These are phyloP conservation scores for Tetradesmus obliquus DNA, from an alignment of 139 green algal species.

Conservation along the genomic window DNA sequence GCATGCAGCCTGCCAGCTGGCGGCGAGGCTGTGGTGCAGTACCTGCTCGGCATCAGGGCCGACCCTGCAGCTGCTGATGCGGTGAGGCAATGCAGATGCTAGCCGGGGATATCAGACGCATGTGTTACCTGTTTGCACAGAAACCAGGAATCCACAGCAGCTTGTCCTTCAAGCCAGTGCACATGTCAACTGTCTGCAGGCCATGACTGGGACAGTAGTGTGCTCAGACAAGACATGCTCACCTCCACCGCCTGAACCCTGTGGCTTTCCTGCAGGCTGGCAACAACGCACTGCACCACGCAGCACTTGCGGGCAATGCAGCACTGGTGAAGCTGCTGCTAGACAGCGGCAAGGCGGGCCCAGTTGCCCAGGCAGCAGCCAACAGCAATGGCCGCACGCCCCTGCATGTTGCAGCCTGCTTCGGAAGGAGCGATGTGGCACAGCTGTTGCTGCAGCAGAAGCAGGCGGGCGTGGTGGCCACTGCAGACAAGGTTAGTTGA, in stretches of 20 bases:
- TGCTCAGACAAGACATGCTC: not conserved
- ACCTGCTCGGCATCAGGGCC: slow-evolving; percentile 49
- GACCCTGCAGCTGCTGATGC: slow-evolving; percentile 31
- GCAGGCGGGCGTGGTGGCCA: not conserved
- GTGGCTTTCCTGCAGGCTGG: slow-evolving; percentile 8
- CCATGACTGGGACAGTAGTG: no score
- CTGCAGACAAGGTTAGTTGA: slow-evolving; percentile 20
- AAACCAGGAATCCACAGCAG: no score
- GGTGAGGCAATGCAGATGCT: not conserved
- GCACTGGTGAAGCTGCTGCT: slow-evolving; percentile 17
- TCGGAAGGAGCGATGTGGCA: not conserved
- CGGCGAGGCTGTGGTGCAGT: slow-evolving; percentile 42
- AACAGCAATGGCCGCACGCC: slow-evolving; percentile 38
- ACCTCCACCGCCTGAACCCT: not conserved
- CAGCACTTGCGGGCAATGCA: slow-evolving; percentile 28
- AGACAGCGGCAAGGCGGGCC: not conserved
- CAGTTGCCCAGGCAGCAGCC: not conserved
- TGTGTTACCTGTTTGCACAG: no score
- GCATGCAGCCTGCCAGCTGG: slow-evolving; percentile 41
- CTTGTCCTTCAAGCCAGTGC: no score
- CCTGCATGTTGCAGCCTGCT: slow-evolving; percentile 32
- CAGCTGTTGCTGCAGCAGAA: not conserved
- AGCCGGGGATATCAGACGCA: no score
- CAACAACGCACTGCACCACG: slow-evolving; percentile 48
- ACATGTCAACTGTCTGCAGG: no score